Evolutionary conservation across 371 early-diverging fungal species (phyloP).

Genomic region (Mucor mucedo): DNA sequence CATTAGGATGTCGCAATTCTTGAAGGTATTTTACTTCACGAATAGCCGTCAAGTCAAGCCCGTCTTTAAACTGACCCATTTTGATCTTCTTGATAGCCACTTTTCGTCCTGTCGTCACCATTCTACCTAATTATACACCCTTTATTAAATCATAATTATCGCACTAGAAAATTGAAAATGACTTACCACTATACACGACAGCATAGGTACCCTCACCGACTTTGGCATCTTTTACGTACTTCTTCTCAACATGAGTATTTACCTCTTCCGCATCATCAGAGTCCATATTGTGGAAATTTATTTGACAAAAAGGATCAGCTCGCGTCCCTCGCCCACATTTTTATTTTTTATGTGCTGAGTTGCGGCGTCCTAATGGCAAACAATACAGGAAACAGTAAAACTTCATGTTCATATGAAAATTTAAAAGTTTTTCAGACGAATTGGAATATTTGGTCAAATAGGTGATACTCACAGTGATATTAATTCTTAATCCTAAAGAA

Average conservation of each 20-base stretch:
- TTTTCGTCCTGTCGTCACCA: constrained; percentile 61
- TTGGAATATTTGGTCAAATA: too few relatives aligned
- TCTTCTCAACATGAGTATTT: constrained; percentile 65
- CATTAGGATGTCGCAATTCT: constrained; percentile 91
- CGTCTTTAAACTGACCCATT: constrained; percentile 84
- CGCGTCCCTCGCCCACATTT: too few relatives aligned
- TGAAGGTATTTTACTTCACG: constrained; percentile 97
- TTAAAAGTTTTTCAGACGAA: too few relatives aligned
- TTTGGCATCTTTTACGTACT: constrained; percentile 82
- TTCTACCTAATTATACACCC: constrained; percentile 39
- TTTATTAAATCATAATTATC: background rate
- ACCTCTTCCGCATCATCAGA: constrained; percentile 58
- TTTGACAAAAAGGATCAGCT: too few relatives aligned
- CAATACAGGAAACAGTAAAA: too few relatives aligned
- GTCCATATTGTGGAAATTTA: constrained; percentile 15
- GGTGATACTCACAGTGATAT: too few relatives aligned
- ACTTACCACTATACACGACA: constrained; percentile 84
- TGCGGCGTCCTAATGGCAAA: too few relatives aligned
- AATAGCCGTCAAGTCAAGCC: constrained; percentile 94
- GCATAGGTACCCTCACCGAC: constrained; percentile 97
- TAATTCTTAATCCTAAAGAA: too few relatives aligned
- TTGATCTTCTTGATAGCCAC: constrained; percentile 98
- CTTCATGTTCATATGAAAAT: too few relatives aligned
- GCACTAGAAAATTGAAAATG: background rate
- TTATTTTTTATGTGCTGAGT: too few relatives aligned